Evolutionary conservation across 2,329 filamentous ascomycete species (phyloP), one percentile per base, ranked within the genome.

Genomic region (Pseudonectria foliicola): DNA sequence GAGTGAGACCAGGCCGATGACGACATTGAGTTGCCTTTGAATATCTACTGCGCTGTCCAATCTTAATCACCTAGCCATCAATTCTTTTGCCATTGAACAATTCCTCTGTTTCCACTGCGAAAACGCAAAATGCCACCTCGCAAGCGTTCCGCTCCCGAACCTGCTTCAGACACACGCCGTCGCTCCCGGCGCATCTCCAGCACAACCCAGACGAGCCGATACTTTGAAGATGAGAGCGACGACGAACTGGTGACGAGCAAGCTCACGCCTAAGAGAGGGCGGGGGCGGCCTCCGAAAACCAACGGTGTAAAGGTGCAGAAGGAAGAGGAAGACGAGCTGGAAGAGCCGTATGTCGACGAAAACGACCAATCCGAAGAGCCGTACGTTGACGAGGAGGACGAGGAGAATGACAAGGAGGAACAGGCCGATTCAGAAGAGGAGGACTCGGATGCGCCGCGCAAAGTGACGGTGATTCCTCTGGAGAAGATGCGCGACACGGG

Each of bases 151-250:
- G 53, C 55, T 2, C 38, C 53, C 6, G 56, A 54, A 11, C 41
- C 55, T 4, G 37, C 47, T 5, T 48, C 49, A 14, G 52, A 58
- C 36, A 42, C 55, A 11, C 65, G 67, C 13, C 63, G 68, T n/a
- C 62, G 66, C 33, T 76, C 73, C 6, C 50, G 59, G 14, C 71
- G 72, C 29, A 50, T 68, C 25, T 63, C 62, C 13, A 64, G 57
- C 50, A 63, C 62, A 16, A 58, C 62, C 13, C 57, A 63, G 44
- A 74, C 64, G 57, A 75, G 71, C 56, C 57, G 55, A 13, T 76
- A 75, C 49, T 75, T 75, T 48, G 70, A 73, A 21, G 38, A 52
- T 6, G 44, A 45, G 6, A 43, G 34, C n/a, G 45, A 54, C n/a
- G 18, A 21, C 18, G 18, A 21, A 8, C 8, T 21, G 18, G 18